Evolutionary conservation across 306 rosid species (phyloP), one percentile per base, ranked within the genome.

Genomic region (Purshia tridentata): DNA sequence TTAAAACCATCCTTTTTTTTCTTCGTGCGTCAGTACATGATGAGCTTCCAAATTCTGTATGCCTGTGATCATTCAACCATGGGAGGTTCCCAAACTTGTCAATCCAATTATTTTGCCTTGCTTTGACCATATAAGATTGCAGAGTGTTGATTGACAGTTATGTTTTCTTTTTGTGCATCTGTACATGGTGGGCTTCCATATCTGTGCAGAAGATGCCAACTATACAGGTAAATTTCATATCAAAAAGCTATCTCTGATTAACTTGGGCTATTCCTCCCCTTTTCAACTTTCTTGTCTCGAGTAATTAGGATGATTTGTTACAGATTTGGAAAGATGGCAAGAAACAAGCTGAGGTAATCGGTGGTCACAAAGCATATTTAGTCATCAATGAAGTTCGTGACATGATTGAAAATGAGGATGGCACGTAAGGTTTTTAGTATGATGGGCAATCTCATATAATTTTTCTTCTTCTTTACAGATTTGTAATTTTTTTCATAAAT

Each of bases 181-280:
- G 6, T 44, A 53, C 72, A 73, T 22, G 35, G 72, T 39, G 82
- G 81, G 23, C 41, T 78, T 68, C 70, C 63, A 69, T 57, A 78
- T 80, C 71, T 68, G 7, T 76, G 82, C 87, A 93, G 97, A 93
- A 86, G 82, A 93, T 93, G 98, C 98, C 98, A 69, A 86, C 92
- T n/a, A 82, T 93, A 81, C 97, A 93, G 92, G 96, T 90, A 87
- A 83, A 75, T 67, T 49, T 57, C 65, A n/a, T 45, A 37, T 44
- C 64, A 20, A 58, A 77, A 61, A n/a, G 55, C 67, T 65, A 59
- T 76, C 55, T 60, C 53, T 44, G 20, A 37, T 14, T 42, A 55
- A 72, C 41, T 69, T 29, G 15, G 16, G 10, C 6, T n/a, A 9
- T 62, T 70, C 15, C 4, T 44, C 2, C n/a, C 13, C 29, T 42